Evolutionary conservation across 768 basidiomycete genomes (phyloP).

Genomic region (Amanita rubescens): DNA sequence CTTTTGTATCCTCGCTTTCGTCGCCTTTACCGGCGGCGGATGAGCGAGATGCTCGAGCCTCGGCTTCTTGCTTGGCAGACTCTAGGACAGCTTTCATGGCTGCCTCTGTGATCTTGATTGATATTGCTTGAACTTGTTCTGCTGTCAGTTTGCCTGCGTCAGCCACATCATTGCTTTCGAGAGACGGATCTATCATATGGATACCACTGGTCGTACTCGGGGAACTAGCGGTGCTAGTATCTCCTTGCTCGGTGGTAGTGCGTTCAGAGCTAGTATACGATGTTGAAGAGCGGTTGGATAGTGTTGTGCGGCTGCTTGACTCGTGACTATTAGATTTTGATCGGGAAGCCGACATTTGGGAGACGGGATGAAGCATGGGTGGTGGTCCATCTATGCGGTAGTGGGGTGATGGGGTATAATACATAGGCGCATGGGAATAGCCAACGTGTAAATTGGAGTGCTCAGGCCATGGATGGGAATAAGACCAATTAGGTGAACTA

Average conservation of each 20-base stretch:
- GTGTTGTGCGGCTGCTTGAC: constrained; percentile 2
- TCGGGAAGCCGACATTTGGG: constrained; percentile 4
- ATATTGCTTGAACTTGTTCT: constrained; percentile 16
- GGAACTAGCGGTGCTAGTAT: constrained; percentile 3
- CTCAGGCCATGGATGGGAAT: constrained; percentile 32
- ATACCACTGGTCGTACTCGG: constrained; percentile 1
- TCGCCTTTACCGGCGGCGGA: not conserved
- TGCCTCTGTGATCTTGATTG: constrained; percentile 16
- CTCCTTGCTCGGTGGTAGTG: constrained; percentile 5
- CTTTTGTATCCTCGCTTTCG: not conserved
- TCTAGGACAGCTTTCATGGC: constrained; percentile 29
- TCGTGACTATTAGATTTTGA: constrained; percentile 5
- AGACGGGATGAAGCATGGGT: constrained; percentile 16
- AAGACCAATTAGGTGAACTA: constrained; percentile 32
- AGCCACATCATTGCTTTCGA: constrained; percentile 13
- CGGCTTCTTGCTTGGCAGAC: constrained; percentile 19
- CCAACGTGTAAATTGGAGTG: constrained; percentile 25
- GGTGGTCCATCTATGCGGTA: constrained; percentile 35
- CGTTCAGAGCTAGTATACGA: constrained; percentile 6
- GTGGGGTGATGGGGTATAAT: constrained; percentile 38
- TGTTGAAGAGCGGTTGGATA: constrained; percentile 1
- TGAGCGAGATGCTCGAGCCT: constrained; percentile 6
- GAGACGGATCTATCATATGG: constrained; percentile 20
- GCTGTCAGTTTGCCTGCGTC: constrained; percentile 16
- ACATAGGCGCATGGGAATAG: constrained; percentile 25